A percentile compares a stretch with the other conserved stretches of the same genome.
Conservation (phyloP, 1,284 basidiomycete species). For the Vanrija humicola region DNA sequence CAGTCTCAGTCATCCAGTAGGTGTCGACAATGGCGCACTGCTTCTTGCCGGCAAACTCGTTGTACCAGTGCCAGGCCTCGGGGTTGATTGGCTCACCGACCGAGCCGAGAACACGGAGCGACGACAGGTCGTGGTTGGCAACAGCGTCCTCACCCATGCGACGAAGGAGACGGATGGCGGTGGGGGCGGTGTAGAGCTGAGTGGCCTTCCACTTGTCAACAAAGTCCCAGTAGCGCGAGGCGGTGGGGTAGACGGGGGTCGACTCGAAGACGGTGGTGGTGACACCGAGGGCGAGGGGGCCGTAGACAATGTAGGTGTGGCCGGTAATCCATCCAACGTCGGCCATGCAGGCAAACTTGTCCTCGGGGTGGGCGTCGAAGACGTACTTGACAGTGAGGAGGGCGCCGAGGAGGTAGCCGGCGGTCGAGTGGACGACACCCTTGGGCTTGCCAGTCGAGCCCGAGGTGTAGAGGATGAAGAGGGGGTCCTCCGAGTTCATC, state of each 20-base stretch:
- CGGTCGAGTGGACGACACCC: constrained; percentile 45
- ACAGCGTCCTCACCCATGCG: constrained; percentile 84
- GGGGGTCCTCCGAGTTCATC: constrained; percentile 86
- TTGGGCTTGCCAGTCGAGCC: constrained; percentile 57
- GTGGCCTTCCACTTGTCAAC: constrained; percentile 92
- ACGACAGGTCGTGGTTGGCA: constrained; percentile 74
- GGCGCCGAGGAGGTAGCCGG: constrained; percentile 61
- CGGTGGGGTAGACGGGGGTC: constrained; percentile 93
- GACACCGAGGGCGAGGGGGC: constrained; percentile 81
- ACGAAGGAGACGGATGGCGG: constrained; percentile 81
- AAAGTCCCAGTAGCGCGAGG: constrained; percentile 94
- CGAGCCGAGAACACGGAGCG: constrained; percentile 80
- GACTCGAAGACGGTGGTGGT: constrained; percentile 94
- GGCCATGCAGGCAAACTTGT: constrained; percentile 96
- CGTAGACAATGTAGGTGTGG: constrained; percentile 96
- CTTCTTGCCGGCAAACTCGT: constrained; percentile 79
- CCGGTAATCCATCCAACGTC: constrained; percentile 99
- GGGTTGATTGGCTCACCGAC: constrained; percentile 99
- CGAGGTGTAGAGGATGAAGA: constrained; percentile 67
- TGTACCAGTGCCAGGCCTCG: constrained; percentile 98
- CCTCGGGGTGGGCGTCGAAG: constrained; percentile 90
- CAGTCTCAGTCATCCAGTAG: constrained; percentile 98
- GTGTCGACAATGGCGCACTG: constrained; percentile 96
- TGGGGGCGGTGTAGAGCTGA: constrained; percentile 90
- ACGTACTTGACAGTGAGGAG: constrained; percentile 92